Evolutionary conservation across 2,329 filamentous ascomycete genomes (phyloP), one percentile per base, ranked within the genome.

Genomic region (Escovopsis sp.): DNA sequence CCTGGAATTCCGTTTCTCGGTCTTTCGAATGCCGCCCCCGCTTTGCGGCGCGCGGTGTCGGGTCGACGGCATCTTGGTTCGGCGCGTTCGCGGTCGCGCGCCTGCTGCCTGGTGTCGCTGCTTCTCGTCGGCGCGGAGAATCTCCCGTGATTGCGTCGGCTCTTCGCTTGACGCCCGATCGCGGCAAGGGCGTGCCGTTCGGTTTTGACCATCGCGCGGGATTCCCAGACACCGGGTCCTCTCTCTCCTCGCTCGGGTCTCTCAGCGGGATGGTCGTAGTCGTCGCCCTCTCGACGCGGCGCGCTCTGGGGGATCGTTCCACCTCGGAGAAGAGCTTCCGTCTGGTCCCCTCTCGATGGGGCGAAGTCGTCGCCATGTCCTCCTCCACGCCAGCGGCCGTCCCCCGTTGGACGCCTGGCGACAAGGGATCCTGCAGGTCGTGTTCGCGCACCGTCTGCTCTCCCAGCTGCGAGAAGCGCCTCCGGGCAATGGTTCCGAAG

Each of bases 381-480:
- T 34, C 32, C 14, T 5, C 45, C 1, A 65, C 63, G 3, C 68
- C 63, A 30, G 35, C 30, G 25, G 27, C 33, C 35, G 27, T 36
- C 34, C 49, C 74, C 68, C 35, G 72, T 67, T 9, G 70, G 21
- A 25, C 21, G 8, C 21, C 21, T 25, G 21, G 21, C 73, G 35
- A 72, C 68, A 31, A 61, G 56, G 30, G 74, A 56, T 38, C 59
- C 62, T 48, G 72, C 66, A 3, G 69, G 67, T 32, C 66, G 61
- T 31, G 49, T 50, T 27, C 58, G n/a, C n/a, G n/a, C n/a, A n/a
- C n/a, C 57, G 43, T 66, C 56, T 32, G 69, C 68, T 18, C 66
- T 42, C 72, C 66, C 25, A 73, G 61, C 49, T 71, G 63, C 41
- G 72, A 72, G 31, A 58, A 70, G 46, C 65, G 68, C 53, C 70